Percentiles rank a stretch among this genome's conserved stretches.
phyloP scores from a whole-genome alignment of 768 basidiomycete genomes.

The Suillus paluster region DNA sequence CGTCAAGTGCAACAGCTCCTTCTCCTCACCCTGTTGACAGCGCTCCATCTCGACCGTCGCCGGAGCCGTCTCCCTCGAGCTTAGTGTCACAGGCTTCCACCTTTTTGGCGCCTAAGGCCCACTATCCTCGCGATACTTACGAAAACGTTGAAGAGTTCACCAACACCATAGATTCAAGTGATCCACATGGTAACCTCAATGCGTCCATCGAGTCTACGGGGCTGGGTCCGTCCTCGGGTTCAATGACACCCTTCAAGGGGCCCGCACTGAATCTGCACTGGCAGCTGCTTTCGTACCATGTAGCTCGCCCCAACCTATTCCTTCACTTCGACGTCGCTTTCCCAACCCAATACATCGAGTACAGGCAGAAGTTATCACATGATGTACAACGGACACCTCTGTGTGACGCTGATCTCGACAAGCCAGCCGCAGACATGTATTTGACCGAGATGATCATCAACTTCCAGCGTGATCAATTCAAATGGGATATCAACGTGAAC shows the following conservation, averaged over 20 bases:
- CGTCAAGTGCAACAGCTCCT: too few species aligned
- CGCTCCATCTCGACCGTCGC: too few species aligned
- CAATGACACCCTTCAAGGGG: background rate
- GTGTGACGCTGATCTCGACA: constrained; percentile 42
- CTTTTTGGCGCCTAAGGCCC: too few species aligned
- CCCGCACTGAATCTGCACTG: constrained; percentile 49
- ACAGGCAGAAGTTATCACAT: constrained; percentile 20
- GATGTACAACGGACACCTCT: constrained; percentile 23
- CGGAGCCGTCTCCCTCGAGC: too few species aligned
- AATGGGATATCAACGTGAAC: constrained; percentile 47
- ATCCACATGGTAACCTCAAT: too few species aligned
- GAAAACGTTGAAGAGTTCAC: too few species aligned
- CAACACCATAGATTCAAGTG: too few species aligned
- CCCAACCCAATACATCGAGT: constrained; percentile 36
- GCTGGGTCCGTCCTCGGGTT: constrained; percentile 33
- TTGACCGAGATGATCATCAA: constrained; percentile 55
- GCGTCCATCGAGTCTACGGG: too few species aligned
- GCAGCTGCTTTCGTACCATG: constrained; percentile 49
- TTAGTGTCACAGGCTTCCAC: too few species aligned
- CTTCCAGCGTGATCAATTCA: constrained; percentile 38
- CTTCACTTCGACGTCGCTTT: constrained; percentile 57
- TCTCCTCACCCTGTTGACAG: too few species aligned
- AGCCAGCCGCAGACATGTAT: constrained; percentile 46
- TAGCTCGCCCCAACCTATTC: constrained; percentile 35
- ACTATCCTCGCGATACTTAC: too few species aligned